Percentiles rank a stretch among this genome's conserved stretches.
Evolutionary conservation across 179 eudicot species (phyloP).

Genomic region (Silene vulgaris): DNA sequence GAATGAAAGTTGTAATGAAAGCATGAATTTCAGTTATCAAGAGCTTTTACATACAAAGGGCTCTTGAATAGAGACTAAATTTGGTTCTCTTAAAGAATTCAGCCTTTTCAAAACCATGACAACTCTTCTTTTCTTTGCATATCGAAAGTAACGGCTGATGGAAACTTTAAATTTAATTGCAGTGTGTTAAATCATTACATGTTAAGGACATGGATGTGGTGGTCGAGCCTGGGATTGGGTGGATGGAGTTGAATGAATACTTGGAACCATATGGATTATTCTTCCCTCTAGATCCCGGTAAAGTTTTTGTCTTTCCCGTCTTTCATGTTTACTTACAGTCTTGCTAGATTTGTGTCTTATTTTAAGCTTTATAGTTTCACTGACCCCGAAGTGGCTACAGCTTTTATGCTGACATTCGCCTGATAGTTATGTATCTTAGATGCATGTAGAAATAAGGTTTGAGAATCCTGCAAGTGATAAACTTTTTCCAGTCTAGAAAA

Average conservation of each 20-base stretch:
- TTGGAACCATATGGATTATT: constrained; percentile 93
- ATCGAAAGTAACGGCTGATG: neutral
- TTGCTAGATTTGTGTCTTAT: neutral
- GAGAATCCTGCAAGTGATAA: neutral
- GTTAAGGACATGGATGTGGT: constrained; percentile 96
- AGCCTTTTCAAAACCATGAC: neutral
- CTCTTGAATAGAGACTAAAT: neutral
- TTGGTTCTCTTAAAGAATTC: too few relatives aligned
- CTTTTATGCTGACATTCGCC: neutral
- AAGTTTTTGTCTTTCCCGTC: constrained; percentile 9
- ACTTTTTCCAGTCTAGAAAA: too few relatives aligned
- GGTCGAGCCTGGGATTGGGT: constrained; percentile 99
- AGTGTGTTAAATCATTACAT: constrained; percentile 74
- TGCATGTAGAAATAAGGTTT: neutral
- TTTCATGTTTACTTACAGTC: constrained; percentile 7
- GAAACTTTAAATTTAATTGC: constrained; percentile 19
- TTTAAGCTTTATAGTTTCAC: neutral
- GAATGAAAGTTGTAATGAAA: too few relatives aligned
- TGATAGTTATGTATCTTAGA: neutral
- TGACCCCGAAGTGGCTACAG: neutral
- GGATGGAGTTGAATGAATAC: constrained; percentile 97
- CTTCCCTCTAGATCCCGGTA: constrained; percentile 98
- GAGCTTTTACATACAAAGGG: too few relatives aligned
- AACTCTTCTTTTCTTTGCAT: neutral
- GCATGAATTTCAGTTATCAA: too few relatives aligned